Conservation (phyloP, 2,329 filamentous ascomycete species). For the Fusarium odoratissimum region DNA sequence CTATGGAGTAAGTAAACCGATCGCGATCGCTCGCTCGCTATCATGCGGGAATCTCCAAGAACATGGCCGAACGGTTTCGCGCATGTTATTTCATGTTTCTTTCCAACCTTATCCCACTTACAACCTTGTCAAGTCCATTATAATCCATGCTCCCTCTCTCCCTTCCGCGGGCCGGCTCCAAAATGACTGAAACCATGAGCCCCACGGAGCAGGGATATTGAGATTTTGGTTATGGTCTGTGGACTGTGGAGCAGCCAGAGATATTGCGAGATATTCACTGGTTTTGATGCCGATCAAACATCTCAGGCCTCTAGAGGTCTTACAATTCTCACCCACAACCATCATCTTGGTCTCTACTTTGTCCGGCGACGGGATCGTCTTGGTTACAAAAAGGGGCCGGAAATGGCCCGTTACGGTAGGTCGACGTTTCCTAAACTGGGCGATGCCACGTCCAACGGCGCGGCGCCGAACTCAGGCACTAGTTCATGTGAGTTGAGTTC, state of each 20-base stretch:
- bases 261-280: constrained; percentile 20
- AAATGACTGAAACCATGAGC: constrained; percentile 33
- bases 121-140: constrained; percentile 8
- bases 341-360: neutral
- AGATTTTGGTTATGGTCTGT: neutral
- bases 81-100: constrained; percentile 3
- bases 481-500: constrained; percentile 5
- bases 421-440: constrained; percentile 34
- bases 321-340: constrained; percentile 32
- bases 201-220: constrained; percentile 9
- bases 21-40: neutral
- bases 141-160: constrained; percentile 28
- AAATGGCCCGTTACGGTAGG: constrained; percentile 38
- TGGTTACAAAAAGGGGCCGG: constrained; percentile 35
- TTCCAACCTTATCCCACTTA: constrained; percentile 10
- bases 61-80: neutral
- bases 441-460: constrained; percentile 34
- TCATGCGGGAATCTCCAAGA: neutral
- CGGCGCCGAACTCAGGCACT: constrained; percentile 23
- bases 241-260: constrained; percentile 16
- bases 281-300: constrained; percentile 34
- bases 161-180: constrained; percentile 25
- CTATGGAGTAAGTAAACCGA: neutral
- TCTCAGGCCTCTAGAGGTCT: neutral
- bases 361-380: constrained; percentile 14